A percentile compares a stretch with the other conserved stretches of the same genome.
These are phyloP conservation scores for Clavispora fructus DNA, from an alignment of 805 yeast genomes.

Conservation along the genomic window DNA sequence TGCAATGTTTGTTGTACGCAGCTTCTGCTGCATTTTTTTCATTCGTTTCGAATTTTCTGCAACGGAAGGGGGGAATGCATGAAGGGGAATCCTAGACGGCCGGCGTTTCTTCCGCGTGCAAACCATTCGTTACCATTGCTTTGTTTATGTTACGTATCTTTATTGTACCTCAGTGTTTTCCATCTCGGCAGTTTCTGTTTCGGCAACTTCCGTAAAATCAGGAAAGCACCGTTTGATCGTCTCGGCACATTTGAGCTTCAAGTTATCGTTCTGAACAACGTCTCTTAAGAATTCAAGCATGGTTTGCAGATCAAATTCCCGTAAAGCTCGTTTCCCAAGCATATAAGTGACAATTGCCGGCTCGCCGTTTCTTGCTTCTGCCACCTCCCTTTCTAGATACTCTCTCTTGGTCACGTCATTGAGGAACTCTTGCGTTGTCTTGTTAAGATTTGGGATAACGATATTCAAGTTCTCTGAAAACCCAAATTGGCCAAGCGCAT, in stretches of 20 bases:
- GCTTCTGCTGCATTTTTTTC: too few species aligned
- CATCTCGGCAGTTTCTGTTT: background rate
- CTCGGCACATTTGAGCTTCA: background rate
- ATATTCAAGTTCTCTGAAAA: slow-evolving; percentile 16
- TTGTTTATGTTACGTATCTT: background rate
- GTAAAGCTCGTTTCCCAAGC: slow-evolving; percentile 28
- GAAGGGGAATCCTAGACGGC: background rate
- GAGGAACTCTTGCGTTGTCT: slow-evolving; percentile 18
- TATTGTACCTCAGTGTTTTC: background rate
- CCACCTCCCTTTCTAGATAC: slow-evolving; percentile 18
- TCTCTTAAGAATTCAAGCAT: slow-evolving; percentile 19
- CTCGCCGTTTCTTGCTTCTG: slow-evolving; percentile 13
- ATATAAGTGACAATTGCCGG: slow-evolving; percentile 16
- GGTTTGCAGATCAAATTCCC: slow-evolving; percentile 28
- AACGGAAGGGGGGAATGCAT: too few species aligned
- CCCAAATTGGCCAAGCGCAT: slow-evolving; percentile 21
- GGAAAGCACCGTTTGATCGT: slow-evolving; percentile 1
- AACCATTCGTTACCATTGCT: background rate
- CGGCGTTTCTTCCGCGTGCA: background rate
- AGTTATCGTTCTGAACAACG: background rate
- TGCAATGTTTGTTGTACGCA: too few species aligned
- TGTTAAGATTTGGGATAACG: slow-evolving; percentile 17
- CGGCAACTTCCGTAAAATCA: background rate
- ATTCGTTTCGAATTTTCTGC: too few species aligned
- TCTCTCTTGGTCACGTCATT: slow-evolving; percentile 25